Evolutionary conservation across 176 grass and related monocot species (phyloP), one percentile per base, ranked within the genome.

Genomic region (Aegilops tauschii): DNA sequence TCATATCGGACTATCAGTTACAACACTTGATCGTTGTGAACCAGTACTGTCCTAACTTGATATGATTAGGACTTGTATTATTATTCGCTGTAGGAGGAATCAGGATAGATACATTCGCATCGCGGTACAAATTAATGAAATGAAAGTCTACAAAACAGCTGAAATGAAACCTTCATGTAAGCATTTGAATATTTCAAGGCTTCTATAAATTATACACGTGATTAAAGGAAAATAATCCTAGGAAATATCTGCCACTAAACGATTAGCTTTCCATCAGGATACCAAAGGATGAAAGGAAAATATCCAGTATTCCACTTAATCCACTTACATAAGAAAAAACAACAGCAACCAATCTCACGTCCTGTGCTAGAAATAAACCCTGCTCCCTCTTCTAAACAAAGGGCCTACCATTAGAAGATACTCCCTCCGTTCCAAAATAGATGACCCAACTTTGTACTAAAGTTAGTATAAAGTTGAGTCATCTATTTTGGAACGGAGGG

Each of bases 171-270:
- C 8, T 82, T 3, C n/a, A 56, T 66, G 6, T 50, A 73, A 45
- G 70, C n/a, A 31, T 31, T 66, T 29, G 13, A 87, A 82, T 75
- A 34, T 74, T 73, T 44, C n/a, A 75, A 65, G 9, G 73, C 5
- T 23, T 36, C 21, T 0, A 11, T 7, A 61, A 29, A 12, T 40
- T 42, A 23, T 76, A 64, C 50, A 20, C 8, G 21, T 0, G 20
- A 59, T 59, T 20, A 58, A 59, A 44, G 32, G 35, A 77, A 77
- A 42, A 44, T 2, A 32, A 20, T 12, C 17, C 76, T 31, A 59
- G 1, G 68, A 20, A 20, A 18, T 69, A 61, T 4, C 1, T 79
- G 49, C 12, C 16, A 47, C 30, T 4, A 13, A 71, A 25, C 20
- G 12, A 30, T 80, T 61, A 37, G 70, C 21, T 61, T 47, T 14